These are phyloP conservation scores for Pseudogymnoascus sp. DNA, from an alignment of 2,329 filamentous ascomycete species.

Conservation along the genomic window DNA sequence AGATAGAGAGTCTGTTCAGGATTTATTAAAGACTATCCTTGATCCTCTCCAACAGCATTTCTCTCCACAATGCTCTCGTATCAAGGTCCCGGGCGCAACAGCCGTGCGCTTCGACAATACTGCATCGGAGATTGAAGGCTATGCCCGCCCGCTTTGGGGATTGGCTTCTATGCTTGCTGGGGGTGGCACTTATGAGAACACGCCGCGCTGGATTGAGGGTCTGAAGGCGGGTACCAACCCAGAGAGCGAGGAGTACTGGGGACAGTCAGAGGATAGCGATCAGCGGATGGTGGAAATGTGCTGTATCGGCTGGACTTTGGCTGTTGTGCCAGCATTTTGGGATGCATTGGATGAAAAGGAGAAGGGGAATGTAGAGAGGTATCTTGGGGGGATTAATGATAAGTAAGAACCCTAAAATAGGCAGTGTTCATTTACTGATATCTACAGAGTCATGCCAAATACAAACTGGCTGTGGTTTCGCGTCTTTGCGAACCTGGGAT, in stretches of 20 bases:
- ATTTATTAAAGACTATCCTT: conserved; percentile 54
- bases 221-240: conserved; percentile 65
- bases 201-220: conserved; percentile 61
- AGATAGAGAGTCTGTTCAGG: conserved; percentile 49
- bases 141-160: conserved; percentile 68
- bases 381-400: conserved; percentile 68
- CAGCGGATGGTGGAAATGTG: conserved; percentile 84
- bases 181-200: conserved; percentile 54
- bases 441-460: conserved; percentile 57
- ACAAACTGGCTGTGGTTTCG: conserved; percentile 73
- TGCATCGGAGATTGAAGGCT: conserved; percentile 69
- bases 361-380: conserved; percentile 58
- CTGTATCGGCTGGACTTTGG: conserved; percentile 66
- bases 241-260: conserved; percentile 65
- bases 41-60: conserved; percentile 66
- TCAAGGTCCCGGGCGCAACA: conserved; percentile 60
- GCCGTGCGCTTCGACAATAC: conserved; percentile 71
- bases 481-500: conserved; percentile 71
- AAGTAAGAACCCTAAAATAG: conserved; percentile 48
- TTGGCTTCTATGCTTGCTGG: conserved; percentile 63
- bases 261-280: conserved; percentile 65
- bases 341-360: conserved; percentile 54
- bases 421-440: conserved; percentile 29
- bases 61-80: conserved; percentile 55
- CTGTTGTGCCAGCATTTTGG: conserved; percentile 47